Base-by-base conservation (phyloP, 805 yeast species). In the Limtongia smithiae region DNA sequence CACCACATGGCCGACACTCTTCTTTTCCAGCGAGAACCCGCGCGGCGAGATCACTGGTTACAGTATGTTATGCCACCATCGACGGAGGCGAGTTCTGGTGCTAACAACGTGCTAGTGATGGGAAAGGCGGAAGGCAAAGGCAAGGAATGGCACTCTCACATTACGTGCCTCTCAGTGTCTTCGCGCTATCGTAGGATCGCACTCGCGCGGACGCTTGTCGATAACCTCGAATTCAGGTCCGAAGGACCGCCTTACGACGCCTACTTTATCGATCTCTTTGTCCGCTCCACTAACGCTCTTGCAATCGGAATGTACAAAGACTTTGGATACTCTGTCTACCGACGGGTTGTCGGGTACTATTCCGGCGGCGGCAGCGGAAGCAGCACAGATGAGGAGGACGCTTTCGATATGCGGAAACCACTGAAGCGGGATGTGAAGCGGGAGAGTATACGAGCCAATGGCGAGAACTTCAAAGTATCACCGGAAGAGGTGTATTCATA, bases 61-160 rank as follows among this genome's bases (percentile, higher is more conserved):
- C 52, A 65, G 57, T 54, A 30, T 17, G 50, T 25, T 44, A 48
- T 3, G 40, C 20, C 18, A 27, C 20, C 17, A 12, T 25, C 22
- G 15, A 18, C 36, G n/a, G n/a, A n/a, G n/a, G n/a, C n/a, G 24
- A 28, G 15, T 31, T 7, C 20, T 6, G 22, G 20, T 5, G 5
- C 15, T 39, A 28, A 22, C 17, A 21, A 24, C 22, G 11, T 31
- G 9, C 28, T 9, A 54, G 57, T 93, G 95, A 80, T 93, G 80
- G 97, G 94, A n/a, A 93, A 93, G 66, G 82, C 95, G 0, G 98
- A 93, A 65, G 98, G 98, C 0, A 72, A 72, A 32, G 79, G 76
- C 4, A 79, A 75, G 40, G 93, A 89, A 51, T 91, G 97, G 96
- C 99, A 93, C 63, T 80, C 95, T 1, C 99, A 93, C 66, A 89